Percentiles rank a stretch among this genome's conserved stretches.
These are phyloP conservation scores for Apiospora hydei DNA, from an alignment of 2,329 filamentous ascomycete species.

Conservation along the genomic window DNA sequence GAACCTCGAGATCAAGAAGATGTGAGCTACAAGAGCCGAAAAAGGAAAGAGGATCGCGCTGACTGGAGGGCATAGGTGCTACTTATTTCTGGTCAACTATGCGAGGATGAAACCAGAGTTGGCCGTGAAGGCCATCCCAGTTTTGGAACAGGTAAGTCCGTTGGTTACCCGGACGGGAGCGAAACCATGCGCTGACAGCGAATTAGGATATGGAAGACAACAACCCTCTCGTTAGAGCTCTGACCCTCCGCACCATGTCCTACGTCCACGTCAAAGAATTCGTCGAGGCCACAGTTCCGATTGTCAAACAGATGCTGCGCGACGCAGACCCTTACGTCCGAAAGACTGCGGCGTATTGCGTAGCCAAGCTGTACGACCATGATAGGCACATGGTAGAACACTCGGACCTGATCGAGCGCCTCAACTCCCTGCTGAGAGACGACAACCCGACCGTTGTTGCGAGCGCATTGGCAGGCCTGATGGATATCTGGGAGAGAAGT, in stretches of 20 bases:
- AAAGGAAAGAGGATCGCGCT: not conserved
- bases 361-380: conserved; percentile 97
- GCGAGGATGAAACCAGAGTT: conserved; percentile 93
- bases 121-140: conserved; percentile 89
- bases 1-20: conserved; percentile 98
- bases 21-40: conserved; percentile 61
- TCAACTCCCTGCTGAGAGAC: conserved; percentile 89
- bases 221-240: conserved; percentile 90
- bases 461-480: conserved; percentile 86
- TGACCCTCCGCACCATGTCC: conserved; percentile 93
- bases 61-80: conserved; percentile 74
- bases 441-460: conserved; percentile 98
- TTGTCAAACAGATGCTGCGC: conserved; percentile 82
- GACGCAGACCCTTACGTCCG: conserved; percentile 95
- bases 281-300: conserved; percentile 86
- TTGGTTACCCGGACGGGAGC: not conserved
- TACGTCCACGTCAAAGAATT: conserved; percentile 98
- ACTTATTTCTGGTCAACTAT: conserved; percentile 97
- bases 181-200: conserved; percentile 1
- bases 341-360: conserved; percentile 95
- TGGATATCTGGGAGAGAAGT: conserved; percentile 98
- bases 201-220: conserved; percentile 87
- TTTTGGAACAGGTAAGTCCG: conserved; percentile 74
- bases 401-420: conserved; percentile 88
- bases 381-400: conserved; percentile 88